These are phyloP conservation scores for Castanea mollissima DNA, from an alignment of 306 rosid species.

Conservation along the genomic window DNA sequence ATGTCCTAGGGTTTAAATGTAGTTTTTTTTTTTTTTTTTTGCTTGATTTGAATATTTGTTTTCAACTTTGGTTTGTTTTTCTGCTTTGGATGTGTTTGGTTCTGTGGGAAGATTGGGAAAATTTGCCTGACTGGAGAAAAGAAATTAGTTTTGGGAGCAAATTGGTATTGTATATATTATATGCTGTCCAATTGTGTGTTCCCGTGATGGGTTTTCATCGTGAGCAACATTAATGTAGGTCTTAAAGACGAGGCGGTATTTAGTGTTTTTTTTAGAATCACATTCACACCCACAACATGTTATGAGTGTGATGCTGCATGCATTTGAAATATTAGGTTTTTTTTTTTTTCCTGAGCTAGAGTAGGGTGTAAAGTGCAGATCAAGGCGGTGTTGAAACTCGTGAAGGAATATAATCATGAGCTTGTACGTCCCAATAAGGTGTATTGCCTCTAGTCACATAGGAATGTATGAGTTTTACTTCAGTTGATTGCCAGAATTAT, in stretches of 20 bases:
- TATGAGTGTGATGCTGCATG: no score
- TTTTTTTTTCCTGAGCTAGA: background rate
- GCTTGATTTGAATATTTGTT: no score
- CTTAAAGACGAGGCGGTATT: slow-evolving; percentile 25
- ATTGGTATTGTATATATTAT: slow-evolving; percentile 1
- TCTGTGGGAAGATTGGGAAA: no score
- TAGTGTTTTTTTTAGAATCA: no score
- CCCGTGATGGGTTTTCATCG: slow-evolving; percentile 35
- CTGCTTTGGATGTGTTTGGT: no score
- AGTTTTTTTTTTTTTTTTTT: no score
- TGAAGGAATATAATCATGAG: slow-evolving; percentile 37
- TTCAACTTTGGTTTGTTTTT: no score
- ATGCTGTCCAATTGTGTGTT: slow-evolving; percentile 40
- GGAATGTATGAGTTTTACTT: slow-evolving; percentile 34
- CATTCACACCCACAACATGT: no score
- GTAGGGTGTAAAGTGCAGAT: slow-evolving; percentile 43
- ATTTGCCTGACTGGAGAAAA: no score
- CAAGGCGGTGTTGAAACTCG: slow-evolving; percentile 31
- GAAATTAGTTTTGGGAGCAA: no score
- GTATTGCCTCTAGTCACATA: slow-evolving; percentile 35
- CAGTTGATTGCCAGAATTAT: slow-evolving; percentile 42
- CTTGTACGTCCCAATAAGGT: slow-evolving; percentile 33
- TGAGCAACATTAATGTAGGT: slow-evolving; percentile 18
- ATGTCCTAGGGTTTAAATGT: no score
- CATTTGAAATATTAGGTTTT: no score